These are phyloP conservation scores for Cryptococcus amylolentus DNA, from an alignment of 1,284 basidiomycete genomes.

Conservation along the genomic window DNA sequence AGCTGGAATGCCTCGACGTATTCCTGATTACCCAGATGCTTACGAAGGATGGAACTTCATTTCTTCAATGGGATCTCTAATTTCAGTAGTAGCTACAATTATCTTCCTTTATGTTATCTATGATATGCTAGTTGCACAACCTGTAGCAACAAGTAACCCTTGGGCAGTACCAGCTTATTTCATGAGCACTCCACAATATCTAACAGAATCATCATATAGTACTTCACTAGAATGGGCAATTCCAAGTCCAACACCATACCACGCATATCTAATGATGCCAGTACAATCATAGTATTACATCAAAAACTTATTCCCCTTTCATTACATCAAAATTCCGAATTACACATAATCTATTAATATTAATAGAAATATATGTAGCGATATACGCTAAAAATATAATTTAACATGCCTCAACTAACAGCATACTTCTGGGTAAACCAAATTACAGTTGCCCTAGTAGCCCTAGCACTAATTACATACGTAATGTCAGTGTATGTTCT, in stretches of 20 bases:
- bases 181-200: constrained; percentile 33
- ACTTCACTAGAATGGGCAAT: constrained; percentile 42
- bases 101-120: constrained; percentile 44
- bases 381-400: constrained; percentile 4
- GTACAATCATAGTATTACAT: constrained; percentile 30
- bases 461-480: constrained; percentile 28
- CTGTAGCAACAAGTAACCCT: constrained; percentile 30
- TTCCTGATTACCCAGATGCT: constrained; percentile 41
- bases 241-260: constrained; percentile 40
- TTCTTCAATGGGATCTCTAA: constrained; percentile 36
- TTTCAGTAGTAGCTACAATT: constrained; percentile 39
- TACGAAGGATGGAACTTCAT: constrained; percentile 43
- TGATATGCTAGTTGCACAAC: constrained; percentile 38
- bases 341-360: constrained; percentile 2
- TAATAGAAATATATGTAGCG: not conserved
- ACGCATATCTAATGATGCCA: constrained; percentile 43
- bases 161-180: constrained; percentile 42
- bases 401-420: constrained; percentile 38
- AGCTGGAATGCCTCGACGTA: constrained; percentile 35
- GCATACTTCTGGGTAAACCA: constrained; percentile 40
- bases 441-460: constrained; percentile 14
- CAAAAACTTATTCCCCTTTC: not conserved
- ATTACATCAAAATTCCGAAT: constrained; percentile 5
- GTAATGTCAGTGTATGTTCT: constrained; percentile 36
- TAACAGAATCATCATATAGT: constrained; percentile 28